phyloP scores from a whole-genome alignment of 306 rosid genomes.

The Cicer pinnatifidum region DNA sequence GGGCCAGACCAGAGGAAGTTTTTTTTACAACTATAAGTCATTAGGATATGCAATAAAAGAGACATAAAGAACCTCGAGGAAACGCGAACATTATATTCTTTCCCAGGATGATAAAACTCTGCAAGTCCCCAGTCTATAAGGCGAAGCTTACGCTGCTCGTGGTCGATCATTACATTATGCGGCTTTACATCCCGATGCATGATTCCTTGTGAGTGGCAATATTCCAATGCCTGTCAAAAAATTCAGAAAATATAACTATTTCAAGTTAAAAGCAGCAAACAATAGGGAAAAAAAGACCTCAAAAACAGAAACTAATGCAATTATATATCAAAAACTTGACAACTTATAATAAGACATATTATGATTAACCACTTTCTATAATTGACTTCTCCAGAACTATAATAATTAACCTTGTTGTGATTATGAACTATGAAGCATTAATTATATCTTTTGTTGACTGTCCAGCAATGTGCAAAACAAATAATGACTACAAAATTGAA shows the following conservation, averaged over 20 bases:
- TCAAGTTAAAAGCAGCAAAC: background rate
- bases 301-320: background rate
- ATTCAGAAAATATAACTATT: conserved; percentile 16
- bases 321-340: background rate
- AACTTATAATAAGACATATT: background rate
- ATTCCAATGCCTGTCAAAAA: conserved; percentile 52
- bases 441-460: background rate
- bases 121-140: conserved; percentile 58
- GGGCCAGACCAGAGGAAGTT: background rate
- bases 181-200: conserved; percentile 65
- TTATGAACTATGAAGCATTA: background rate
- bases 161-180: conserved; percentile 59
- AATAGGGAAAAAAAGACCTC: background rate
- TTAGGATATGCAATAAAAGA: background rate
- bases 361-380: background rate
- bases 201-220: conserved; percentile 60
- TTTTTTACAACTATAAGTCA: background rate
- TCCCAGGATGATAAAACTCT: conserved; percentile 34
- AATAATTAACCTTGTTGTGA: conserved; percentile 7
- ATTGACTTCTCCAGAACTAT: background rate
- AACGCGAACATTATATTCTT: conserved; percentile 44
- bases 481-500: conserved; percentile 5
- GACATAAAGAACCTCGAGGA: conserved; percentile 50
- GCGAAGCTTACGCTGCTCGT: conserved; percentile 55
- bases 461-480: conserved; percentile 26